Conservation (phyloP, 2,329 filamentous ascomycete species). For the Pseudogymnoascus sp. region DNA sequence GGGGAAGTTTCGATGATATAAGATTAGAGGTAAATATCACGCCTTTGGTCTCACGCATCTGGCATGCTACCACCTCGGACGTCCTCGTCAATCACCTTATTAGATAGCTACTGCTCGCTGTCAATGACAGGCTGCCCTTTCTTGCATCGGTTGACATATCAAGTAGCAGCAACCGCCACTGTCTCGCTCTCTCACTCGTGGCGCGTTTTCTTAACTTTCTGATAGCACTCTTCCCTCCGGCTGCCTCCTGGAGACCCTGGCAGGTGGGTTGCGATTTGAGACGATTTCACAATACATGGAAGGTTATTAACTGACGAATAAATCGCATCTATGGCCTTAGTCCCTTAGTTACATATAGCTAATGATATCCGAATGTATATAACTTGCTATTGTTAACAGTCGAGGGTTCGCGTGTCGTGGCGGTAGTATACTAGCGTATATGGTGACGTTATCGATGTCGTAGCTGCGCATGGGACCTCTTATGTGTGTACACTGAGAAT, state of each 20-base stretch:
- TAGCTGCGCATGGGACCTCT: too few relatives aligned
- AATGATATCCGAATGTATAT: too few relatives aligned
- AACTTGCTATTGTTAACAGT: too few relatives aligned
- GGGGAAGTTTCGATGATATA: not conserved
- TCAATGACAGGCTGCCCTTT: slow-evolving; percentile 13
- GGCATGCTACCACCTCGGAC: not conserved
- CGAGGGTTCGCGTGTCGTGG: too few relatives aligned
- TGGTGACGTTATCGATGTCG: too few relatives aligned
- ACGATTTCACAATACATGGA: too few relatives aligned
- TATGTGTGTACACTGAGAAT: too few relatives aligned
- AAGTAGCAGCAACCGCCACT: slow-evolving; percentile 11
- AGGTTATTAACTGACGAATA: too few relatives aligned
- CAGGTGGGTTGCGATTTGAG: too few relatives aligned
- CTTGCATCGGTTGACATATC: slow-evolving; percentile 12
- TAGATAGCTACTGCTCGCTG: slow-evolving; percentile 10
- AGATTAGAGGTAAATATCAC: not conserved
- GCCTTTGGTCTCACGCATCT: not conserved
- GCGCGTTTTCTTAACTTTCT: not conserved
- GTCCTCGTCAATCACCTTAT: slow-evolving; percentile 8
- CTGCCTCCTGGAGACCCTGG: not conserved
- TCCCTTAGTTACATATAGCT: too few relatives aligned
- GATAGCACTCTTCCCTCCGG: not conserved
- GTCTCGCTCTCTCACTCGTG: slow-evolving; percentile 9
- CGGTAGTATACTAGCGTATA: too few relatives aligned
- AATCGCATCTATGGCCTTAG: too few relatives aligned